Evolutionary conservation across 768 basidiomycete species (phyloP), one percentile per base, ranked within the genome.

Genomic region (Pulveroboletus sp.): DNA sequence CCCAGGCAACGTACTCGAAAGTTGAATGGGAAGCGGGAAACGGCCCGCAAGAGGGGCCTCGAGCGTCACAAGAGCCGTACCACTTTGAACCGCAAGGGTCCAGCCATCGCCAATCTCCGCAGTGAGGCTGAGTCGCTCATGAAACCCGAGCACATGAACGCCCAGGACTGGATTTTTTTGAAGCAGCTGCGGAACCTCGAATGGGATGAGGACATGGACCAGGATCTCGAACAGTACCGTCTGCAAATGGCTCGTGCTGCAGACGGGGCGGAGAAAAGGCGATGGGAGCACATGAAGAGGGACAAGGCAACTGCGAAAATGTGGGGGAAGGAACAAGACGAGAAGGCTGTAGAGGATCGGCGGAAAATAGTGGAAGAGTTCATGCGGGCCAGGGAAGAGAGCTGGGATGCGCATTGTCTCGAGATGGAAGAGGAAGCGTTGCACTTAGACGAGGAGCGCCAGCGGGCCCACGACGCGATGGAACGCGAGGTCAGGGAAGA

Each of bases 121-220:
- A 31, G 3, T 11, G 39, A 63, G 14, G 63, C 63, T 6, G 43
- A 61, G 37, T 2, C 10, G 39, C 19, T 61, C 10, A 68, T 65
- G 61, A 24, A 14, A 5, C 42, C 51, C 2, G 45, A 30, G 4
- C 17, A 30, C 13, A 60, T 65, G 61, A 24, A 39, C 17, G 14
- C 19, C 6, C 50, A 62, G 23, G 66, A 69, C 29, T 42, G 11
- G 12, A 55, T 68, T 17, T 65, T 69, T 36, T 31, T 65, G 46
- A 12, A 51, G 40, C 65, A 68, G 16, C 47, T 69, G 0, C 17
- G 6, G 19, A 43, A 34, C 0, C 56, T 68, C 22, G 47, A 54
- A 1, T 11, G 58, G 2, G 48, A 69, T 2, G 52, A 60, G 2
- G 10, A 23, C 7, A 17, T 51, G 31, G 7, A 35, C 0, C 45